phyloP scores from a whole-genome alignment of 148 eudicot species.

The Nyssa sinensis region DNA sequence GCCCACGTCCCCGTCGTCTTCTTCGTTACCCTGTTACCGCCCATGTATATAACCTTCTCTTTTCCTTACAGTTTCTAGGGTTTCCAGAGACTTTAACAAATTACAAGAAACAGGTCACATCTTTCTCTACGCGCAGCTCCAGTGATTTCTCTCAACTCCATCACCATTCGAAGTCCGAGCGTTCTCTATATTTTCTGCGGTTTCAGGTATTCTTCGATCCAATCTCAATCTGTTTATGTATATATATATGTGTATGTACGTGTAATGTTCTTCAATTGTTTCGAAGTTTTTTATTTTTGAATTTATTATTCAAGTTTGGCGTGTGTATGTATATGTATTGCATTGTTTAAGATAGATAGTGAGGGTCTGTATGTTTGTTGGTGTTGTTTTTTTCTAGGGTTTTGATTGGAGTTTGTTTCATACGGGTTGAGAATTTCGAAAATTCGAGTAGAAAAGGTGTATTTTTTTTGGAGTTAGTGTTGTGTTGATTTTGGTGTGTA shows the following conservation, averaged over 20 bases:
- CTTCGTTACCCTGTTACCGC: conserved; percentile 20
- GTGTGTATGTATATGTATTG: not conserved
- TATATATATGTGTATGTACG: not conserved
- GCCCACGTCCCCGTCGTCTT: conserved; percentile 38
- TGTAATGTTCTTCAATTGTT: not conserved
- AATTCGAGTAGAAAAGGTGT: not conserved
- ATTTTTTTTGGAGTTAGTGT: not conserved
- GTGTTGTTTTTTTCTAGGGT: conserved; percentile 16
- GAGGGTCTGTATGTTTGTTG: not conserved
- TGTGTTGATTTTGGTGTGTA: not conserved
- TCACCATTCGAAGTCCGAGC: not conserved
- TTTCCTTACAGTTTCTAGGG: conserved; percentile 51
- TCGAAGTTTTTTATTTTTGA: not conserved
- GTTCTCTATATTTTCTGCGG: not conserved
- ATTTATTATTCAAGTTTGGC: too few relatives aligned
- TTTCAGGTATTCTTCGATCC: not conserved
- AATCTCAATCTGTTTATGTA: not conserved
- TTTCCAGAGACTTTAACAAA: conserved; percentile 19
- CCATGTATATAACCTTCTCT: conserved; percentile 2
- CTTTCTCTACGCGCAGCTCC: not conserved
- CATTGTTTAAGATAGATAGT: not conserved
- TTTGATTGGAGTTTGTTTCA: conserved; percentile 6
- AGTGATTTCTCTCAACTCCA: not conserved
- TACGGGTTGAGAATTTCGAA: not conserved
- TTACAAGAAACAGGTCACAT: not conserved